These are phyloP conservation scores for Acacia pycnantha DNA, from an alignment of 331 rosid species.

Conservation along the genomic window DNA sequence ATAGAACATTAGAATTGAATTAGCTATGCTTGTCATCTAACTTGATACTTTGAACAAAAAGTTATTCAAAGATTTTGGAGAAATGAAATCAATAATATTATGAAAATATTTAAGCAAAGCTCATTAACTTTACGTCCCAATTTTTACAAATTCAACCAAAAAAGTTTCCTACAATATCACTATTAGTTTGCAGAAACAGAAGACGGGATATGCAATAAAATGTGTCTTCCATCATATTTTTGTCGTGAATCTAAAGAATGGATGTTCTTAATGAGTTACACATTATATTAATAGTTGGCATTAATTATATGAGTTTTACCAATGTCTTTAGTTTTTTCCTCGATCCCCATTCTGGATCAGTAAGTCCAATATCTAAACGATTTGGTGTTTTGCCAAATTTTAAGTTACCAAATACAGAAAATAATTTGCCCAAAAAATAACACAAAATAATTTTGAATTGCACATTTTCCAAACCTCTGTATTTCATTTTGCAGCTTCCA, in stretches of 20 bases:
- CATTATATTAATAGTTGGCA: constrained; percentile 1
- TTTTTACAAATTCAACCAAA: background rate
- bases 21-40: too few species aligned
- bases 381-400: background rate
- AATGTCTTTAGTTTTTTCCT: background rate
- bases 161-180: background rate
- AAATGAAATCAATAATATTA: too few species aligned
- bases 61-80: background rate
- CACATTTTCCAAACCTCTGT: constrained; percentile 20
- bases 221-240: background rate
- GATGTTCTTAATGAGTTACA: background rate
- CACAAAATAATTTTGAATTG: background rate
- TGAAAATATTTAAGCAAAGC: background rate
- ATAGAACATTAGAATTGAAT: background rate
- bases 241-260: too few species aligned
- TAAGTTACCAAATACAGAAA: background rate
- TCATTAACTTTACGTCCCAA: background rate
- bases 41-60: background rate
- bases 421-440: too few species aligned
- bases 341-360: background rate
- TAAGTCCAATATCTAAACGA: background rate
- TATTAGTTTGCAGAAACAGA: background rate
- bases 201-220: background rate
- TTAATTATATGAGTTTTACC: background rate
- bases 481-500: background rate